A percentile compares a stretch with the other conserved stretches of the same genome.
These are phyloP conservation scores for Schoenoplectus triqueter DNA, from an alignment of 202 grass and related monocot genomes.

Conservation along the genomic window DNA sequence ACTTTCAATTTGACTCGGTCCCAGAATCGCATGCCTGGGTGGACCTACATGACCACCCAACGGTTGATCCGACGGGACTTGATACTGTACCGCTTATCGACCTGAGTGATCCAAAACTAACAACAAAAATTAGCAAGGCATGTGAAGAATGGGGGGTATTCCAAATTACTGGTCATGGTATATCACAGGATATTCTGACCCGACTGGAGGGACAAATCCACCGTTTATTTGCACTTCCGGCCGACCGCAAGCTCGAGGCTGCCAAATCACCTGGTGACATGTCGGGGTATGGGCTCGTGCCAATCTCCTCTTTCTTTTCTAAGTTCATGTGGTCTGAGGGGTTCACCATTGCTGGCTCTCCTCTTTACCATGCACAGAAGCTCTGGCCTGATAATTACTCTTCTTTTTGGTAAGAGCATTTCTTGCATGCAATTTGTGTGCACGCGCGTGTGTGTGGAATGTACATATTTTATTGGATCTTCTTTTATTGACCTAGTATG, in stretches of 20 bases:
- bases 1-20: constrained; percentile 69
- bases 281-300: constrained; percentile 48
- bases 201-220: constrained; percentile 42
- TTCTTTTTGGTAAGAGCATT: constrained; percentile 54
- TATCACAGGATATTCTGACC: constrained; percentile 18
- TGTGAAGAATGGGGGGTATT: constrained; percentile 72
- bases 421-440: neutral
- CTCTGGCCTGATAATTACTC: constrained; percentile 61
- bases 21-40: constrained; percentile 62
- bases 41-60: constrained; percentile 40
- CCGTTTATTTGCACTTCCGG: constrained; percentile 57
- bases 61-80: constrained; percentile 25
- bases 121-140: constrained; percentile 29
- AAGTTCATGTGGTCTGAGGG: constrained; percentile 77
- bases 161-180: constrained; percentile 55
- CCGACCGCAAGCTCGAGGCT: constrained; percentile 45
- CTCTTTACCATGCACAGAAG: constrained; percentile 50
- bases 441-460: neutral
- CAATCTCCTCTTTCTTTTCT: constrained; percentile 46
- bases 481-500: constrained; percentile 14
- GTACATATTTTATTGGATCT: neutral
- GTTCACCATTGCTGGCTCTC: constrained; percentile 55
- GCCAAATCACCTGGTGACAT: neutral
- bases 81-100: constrained; percentile 51
- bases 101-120: constrained; percentile 35